Percentiles rank a stretch among this genome's conserved stretches.
phyloP scores from a whole-genome alignment of 768 basidiomycete genomes.

The Russula griseocarnosa region DNA sequence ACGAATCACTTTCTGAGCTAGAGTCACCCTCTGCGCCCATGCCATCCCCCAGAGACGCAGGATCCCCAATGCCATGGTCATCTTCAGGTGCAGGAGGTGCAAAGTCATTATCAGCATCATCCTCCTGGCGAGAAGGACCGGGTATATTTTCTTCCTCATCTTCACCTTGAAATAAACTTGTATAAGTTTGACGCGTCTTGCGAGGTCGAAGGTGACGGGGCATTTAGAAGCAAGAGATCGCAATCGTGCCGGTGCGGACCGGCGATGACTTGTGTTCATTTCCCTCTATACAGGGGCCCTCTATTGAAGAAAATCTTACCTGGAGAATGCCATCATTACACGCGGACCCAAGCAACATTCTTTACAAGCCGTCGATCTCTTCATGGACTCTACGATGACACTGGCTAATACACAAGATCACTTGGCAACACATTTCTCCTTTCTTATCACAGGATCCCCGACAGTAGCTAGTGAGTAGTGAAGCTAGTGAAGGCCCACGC shows the following conservation, averaged over 20 bases:
- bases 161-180: constrained; percentile 36
- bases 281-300: too few species aligned
- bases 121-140: constrained; percentile 41
- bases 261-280: not conserved
- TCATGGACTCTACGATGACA: too few species aligned
- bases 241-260: not conserved
- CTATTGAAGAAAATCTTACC: too few species aligned
- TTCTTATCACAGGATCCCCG: too few species aligned
- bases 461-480: too few species aligned
- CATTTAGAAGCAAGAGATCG: constrained; percentile 37
- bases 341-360: too few species aligned
- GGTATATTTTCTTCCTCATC: constrained; percentile 35
- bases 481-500: too few species aligned
- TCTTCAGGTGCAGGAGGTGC: constrained; percentile 41
- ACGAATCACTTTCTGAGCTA: constrained; percentile 25
- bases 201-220: constrained; percentile 53
- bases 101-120: constrained; percentile 55
- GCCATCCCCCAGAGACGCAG: not conserved
- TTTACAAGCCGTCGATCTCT: too few species aligned
- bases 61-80: not conserved
- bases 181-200: constrained; percentile 50
- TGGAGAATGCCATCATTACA: too few species aligned
- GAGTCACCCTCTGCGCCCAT: not conserved
- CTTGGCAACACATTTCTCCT: too few species aligned
- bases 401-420: too few species aligned